A percentile compares a stretch with the other conserved stretches of the same genome.
These are phyloP conservation scores for Deakozyma indianensis DNA, from an alignment of 805 yeast species.

Conservation along the genomic window DNA sequence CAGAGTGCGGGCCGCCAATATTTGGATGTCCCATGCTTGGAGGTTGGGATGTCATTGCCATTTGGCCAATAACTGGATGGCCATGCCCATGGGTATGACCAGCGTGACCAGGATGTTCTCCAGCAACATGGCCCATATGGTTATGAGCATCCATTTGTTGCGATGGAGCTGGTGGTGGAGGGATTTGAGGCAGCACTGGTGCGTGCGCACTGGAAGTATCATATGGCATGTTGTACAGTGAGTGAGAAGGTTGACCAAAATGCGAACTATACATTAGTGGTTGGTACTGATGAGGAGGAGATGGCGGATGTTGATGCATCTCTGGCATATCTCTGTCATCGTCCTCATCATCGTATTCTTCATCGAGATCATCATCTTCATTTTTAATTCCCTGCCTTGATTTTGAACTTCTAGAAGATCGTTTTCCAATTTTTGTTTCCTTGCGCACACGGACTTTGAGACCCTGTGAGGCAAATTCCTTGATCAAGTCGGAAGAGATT, in stretches of 20 bases:
- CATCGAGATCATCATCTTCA: not conserved
- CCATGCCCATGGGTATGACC: no score
- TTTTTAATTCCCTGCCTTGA: not conserved
- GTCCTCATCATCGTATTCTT: not conserved
- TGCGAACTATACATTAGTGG: not conserved
- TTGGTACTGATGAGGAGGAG: not conserved
- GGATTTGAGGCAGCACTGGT: not conserved
- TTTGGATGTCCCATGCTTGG: no score
- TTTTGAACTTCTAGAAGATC: not conserved
- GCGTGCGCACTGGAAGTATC: not conserved
- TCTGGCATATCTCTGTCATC: not conserved
- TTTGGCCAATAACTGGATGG: no score
- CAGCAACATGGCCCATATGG: no score
- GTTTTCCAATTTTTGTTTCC: constrained; percentile 8
- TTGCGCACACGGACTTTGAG: constrained; percentile 18
- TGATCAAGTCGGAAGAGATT: constrained; percentile 17
- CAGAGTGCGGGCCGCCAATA: no score
- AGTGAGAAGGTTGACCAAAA: not conserved
- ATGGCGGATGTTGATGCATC: not conserved
- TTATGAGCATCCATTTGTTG: no score
- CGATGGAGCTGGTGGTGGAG: not conserved
- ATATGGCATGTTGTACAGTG: not conserved
- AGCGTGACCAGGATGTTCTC: no score
- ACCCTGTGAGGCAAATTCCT: constrained; percentile 19
- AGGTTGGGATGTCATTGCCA: no score